Evolutionary conservation across 1,284 basidiomycete species (phyloP).

Genomic region (Thecaphora frezii): DNA sequence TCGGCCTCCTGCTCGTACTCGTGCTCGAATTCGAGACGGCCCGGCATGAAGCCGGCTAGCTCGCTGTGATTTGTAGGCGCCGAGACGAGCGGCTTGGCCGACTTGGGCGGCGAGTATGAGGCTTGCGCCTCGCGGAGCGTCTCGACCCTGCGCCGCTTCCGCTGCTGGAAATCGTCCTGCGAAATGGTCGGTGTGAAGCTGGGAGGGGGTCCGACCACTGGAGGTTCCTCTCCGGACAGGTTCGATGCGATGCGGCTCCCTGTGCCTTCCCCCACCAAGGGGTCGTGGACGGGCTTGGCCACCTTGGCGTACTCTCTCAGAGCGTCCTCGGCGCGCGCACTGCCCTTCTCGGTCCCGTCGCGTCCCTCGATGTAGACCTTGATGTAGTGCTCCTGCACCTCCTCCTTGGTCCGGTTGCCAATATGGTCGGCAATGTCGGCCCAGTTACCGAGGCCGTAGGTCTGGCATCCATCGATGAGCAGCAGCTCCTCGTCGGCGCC

Average conservation of each 20-base stretch:
- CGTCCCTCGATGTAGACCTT: constrained; percentile 71
- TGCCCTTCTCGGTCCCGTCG: constrained; percentile 44
- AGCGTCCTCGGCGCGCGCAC: constrained; percentile 35
- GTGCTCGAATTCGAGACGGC: constrained; percentile 94
- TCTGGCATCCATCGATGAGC: constrained; percentile 83
- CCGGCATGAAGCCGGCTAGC: constrained; percentile 88
- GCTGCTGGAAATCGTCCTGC: constrained; percentile 51
- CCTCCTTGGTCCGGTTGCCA: constrained; percentile 90
- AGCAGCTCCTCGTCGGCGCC: constrained; percentile 97
- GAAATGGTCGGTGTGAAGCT: constrained; percentile 37
- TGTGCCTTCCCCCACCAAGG: constrained; percentile 25
- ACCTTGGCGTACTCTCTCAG: constrained; percentile 15
- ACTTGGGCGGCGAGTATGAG: constrained; percentile 44
- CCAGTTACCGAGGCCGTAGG: constrained; percentile 95
- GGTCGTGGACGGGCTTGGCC: constrained; percentile 15
- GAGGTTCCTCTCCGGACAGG: constrained; percentile 35
- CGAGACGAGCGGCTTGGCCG: constrained; percentile 77
- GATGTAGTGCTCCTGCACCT: constrained; percentile 88
- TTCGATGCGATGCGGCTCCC: constrained; percentile 30
- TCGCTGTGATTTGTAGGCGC: constrained; percentile 87
- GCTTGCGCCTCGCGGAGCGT: constrained; percentile 47
- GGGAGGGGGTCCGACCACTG: constrained; percentile 49
- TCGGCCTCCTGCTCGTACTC: constrained; percentile 91
- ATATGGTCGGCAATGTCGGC: constrained; percentile 93
- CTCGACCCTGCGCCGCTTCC: constrained; percentile 53